phyloP scores from a whole-genome alignment of 305 asterid species.

The Vinca major region DNA sequence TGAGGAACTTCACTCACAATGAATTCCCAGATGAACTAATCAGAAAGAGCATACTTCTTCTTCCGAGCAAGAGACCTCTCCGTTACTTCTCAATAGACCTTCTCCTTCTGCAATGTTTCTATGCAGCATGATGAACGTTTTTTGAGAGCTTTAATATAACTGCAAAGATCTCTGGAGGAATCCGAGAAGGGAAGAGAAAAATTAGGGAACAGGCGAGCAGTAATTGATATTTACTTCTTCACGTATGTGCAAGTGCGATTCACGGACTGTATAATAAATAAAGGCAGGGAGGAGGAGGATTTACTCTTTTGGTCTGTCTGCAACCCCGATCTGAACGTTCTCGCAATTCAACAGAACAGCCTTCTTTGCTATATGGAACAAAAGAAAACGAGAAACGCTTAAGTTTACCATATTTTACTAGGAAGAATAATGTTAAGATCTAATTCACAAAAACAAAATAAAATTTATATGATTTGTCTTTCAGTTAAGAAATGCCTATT shows the following conservation, averaged over 20 bases:
- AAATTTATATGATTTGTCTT: neutral
- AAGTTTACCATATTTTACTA: neutral
- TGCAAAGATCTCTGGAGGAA: conserved; percentile 8
- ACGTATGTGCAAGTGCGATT: conserved; percentile 4
- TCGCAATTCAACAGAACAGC: conserved; percentile 40
- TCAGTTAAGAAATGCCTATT: neutral
- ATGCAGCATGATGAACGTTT: conserved; percentile 8
- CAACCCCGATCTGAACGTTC: conserved; percentile 11
- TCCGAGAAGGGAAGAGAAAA: neutral
- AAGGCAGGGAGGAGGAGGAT: neutral
- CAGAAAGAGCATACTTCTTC: neutral
- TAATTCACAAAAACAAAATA: neutral
- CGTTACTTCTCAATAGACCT: neutral
- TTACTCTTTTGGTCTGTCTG: conserved; percentile 2
- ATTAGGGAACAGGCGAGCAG: conserved; percentile 7
- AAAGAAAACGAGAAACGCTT: neutral
- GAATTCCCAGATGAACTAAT: too few relatives aligned
- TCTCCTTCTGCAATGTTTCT: conserved; percentile 15
- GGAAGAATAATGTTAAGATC: neutral
- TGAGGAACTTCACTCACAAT: too few relatives aligned
- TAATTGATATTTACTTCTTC: conserved; percentile 7
- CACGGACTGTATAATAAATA: neutral
- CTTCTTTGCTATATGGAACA: conserved; percentile 38
- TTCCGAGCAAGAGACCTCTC: neutral
- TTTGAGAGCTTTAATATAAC: neutral